phyloP scores from a whole-genome alignment of 371 early-diverging fungal genomes.

The Mortierella sp. region DNA sequence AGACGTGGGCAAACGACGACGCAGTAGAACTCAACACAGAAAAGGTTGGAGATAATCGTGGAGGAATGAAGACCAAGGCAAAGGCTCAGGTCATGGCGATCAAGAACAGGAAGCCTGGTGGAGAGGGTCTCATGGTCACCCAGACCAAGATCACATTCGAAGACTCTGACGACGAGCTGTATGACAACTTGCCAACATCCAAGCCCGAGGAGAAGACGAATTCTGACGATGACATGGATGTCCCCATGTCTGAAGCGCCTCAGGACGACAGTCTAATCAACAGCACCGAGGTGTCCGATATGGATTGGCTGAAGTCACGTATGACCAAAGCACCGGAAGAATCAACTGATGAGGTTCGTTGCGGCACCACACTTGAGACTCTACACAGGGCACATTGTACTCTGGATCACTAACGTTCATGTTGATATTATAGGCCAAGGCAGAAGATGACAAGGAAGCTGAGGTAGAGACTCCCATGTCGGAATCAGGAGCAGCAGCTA shows the following conservation, averaged over 20 bases:
- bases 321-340: conserved; percentile 62
- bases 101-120: conserved; percentile 69
- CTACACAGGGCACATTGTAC: too few species aligned
- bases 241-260: conserved; percentile 52
- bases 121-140: conserved; percentile 63
- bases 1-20: conserved; percentile 96
- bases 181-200: conserved; percentile 70
- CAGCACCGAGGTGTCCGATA: conserved; percentile 62
- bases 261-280: conserved; percentile 42
- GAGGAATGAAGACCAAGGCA: conserved; percentile 46
- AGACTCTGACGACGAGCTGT: conserved; percentile 75
- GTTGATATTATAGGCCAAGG: conserved; percentile 4
- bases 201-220: conserved; percentile 26
- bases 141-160: conserved; percentile 70
- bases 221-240: conserved; percentile 48
- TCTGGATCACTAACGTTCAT: not conserved
- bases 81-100: conserved; percentile 62
- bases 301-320: conserved; percentile 74
- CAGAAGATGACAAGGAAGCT: conserved; percentile 21
- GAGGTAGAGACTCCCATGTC: conserved; percentile 30
- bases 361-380: too few species aligned
- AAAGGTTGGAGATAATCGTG: conserved; percentile 33
- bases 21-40: conserved; percentile 52
- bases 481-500: conserved; percentile 17
- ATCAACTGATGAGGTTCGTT: conserved; percentile 27